Base-by-base conservation (phyloP, 176 grass and related monocot species). In the Oryza meridionalis region DNA sequence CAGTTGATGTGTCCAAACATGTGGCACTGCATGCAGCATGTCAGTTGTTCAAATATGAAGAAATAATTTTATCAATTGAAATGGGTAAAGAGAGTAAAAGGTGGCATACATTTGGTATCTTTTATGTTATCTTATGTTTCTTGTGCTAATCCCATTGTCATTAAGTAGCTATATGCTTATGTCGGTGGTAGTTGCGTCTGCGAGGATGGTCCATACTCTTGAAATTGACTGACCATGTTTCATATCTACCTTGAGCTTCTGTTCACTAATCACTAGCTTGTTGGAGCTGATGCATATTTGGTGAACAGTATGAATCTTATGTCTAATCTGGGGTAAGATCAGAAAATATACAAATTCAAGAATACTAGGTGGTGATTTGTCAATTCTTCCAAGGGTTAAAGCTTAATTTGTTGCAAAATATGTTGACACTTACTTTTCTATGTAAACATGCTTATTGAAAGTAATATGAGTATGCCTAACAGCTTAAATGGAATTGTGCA, bases 401-500 rank as follows among this genome's bases (percentile, higher is more conserved):
- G 10, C 32, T 51, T 63, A 77, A 42, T 77, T 65, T 22, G 13
- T 46, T 79, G 25, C 26, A 47, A 29, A 49, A 70, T 13, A 44
- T 33, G 15, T 49, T 75, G 47, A 47, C 4, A 2, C 9, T 8
- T 31, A 2, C 2, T 47, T 31, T 33, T 55, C 5, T 75, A 73
- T 35, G n/a, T 29, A 15, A 35, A 35, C 33, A 75, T 58, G 17
- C 2, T 3, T 43, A 6, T 21, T 46, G 9, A 49, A 65, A 45
- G 24, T 49, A 25, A 24, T n/a, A 21, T 45, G n/a, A 70, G 5
- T 44, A 50, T 44, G 68, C 3, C 21, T 86, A 50, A 74, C 49
- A 74, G 81, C 15, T 22, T 69, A 13, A 70, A 82, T 47, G 82
- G 76, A 89, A 73, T 29, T 4, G 42, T 91, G 73, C 92, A 99